Evolutionary conservation across 768 basidiomycete species (phyloP).

Genomic region (Rhodotorula toruloides): DNA sequence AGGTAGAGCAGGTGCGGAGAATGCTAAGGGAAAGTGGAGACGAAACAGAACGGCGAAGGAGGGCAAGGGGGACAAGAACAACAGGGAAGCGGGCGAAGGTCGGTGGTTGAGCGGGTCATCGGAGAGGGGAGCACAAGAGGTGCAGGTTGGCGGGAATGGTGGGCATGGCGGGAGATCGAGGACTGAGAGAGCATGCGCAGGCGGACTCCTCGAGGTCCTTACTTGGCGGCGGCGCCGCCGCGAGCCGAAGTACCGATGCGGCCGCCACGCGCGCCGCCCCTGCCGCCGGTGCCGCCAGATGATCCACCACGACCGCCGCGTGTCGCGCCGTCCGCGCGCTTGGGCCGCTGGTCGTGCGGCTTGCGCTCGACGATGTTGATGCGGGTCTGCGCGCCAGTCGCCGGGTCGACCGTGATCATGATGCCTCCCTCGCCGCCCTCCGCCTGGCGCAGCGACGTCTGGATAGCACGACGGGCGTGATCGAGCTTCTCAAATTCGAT

Average conservation of each 20-base stretch:
- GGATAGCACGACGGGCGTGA: conserved; percentile 77
- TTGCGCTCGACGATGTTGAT: conserved; percentile 37
- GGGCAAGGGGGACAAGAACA: background rate
- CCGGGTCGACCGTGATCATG: conserved; percentile 64
- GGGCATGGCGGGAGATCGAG: too few species aligned
- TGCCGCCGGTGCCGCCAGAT: background rate
- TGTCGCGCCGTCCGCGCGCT: background rate
- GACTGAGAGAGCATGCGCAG: background rate
- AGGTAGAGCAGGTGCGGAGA: too few species aligned
- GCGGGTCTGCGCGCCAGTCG: conserved; percentile 44
- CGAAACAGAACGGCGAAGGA: background rate
- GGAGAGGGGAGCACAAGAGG: too few species aligned
- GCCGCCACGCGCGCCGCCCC: conserved; percentile 1
- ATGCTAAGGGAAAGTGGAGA: too few species aligned
- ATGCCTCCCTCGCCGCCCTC: conserved; percentile 89
- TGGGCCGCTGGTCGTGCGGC: conserved; percentile 22
- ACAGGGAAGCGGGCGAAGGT: too few species aligned
- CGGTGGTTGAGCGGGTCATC: too few species aligned
- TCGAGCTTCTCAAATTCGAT: conserved; percentile 77
- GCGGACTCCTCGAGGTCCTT: background rate
- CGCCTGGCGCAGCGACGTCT: conserved; percentile 58
- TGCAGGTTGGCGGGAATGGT: background rate
- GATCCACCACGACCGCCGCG: conserved; percentile 1
- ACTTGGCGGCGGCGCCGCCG: background rate
- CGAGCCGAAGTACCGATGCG: background rate